Base-by-base conservation (phyloP, 2,329 filamentous ascomycete genomes). In the Metarhizium anisopliae region DNA sequence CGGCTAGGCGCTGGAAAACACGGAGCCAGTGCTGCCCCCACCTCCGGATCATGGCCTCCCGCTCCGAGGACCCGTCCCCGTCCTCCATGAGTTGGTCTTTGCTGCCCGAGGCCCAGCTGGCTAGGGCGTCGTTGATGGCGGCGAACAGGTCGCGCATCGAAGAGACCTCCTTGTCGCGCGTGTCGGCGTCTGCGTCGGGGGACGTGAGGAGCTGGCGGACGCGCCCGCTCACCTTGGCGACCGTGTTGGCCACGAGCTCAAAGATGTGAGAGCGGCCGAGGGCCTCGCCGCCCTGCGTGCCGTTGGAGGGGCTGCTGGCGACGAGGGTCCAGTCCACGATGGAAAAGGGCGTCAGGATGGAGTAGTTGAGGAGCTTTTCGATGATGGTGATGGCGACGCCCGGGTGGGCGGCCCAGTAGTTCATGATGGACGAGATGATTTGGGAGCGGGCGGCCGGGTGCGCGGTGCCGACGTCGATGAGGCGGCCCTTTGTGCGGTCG, bases 311-410 rank as follows among this genome's bases (percentile, higher is more conserved):
- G 18, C 70, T 68, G 51, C 64, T 67, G n/a, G 67, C 84, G 36
- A 84, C 78, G 13, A 99, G 78, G 0, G 90, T 90, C 94, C 94
- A 99, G 66, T 95, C 86, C 51, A 96, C 81, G 32, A 99, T 91
- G 16, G 86, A 86, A 56, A 85, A 77, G 0, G 94, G 94, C 8
- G 87, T 91, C 40, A 99, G 79, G 63, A 99, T 96, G 14, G 89
- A 92, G 74, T 96, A 99, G 74, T 97, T 99, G 63, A 99, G 85
- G 5, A 99, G 81, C 72, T 97, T 97, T 76, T 97, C 93, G 57
- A 97, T 82, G 64, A 99, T 95, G 63, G 89, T 89, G 62, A 97
- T 83, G 3, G 91, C 94, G 47, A 95, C 86, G 58, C 94, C 94
- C 0, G 93, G 91, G 65, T 99, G 93, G 36, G 93, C 86, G 50